Percentiles rank a stretch among this genome's conserved stretches.
Evolutionary conservation across 352 stramenopile genomes (phyloP).

Genomic region (Globisporangium mamillatum): DNA sequence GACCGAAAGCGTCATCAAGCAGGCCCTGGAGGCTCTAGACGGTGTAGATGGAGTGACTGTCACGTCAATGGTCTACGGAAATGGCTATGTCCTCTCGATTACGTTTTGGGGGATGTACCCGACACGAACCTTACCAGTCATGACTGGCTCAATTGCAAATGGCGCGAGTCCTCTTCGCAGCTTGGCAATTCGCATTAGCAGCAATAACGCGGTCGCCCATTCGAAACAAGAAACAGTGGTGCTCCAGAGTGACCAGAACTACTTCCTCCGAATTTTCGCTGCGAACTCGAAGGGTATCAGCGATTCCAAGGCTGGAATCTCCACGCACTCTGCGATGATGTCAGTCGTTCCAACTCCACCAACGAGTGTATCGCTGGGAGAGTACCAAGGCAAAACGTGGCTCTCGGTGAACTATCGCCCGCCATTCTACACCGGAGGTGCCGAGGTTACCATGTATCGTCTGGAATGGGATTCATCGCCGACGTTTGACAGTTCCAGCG

Average conservation of each 20-base stretch:
- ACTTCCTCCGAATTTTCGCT: slow-evolving; percentile 60
- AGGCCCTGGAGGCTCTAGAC: slow-evolving; percentile 38
- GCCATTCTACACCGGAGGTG: slow-evolving; percentile 86
- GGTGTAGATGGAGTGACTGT: slow-evolving; percentile 57
- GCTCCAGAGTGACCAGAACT: slow-evolving; percentile 46
- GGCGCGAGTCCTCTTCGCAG: slow-evolving; percentile 24
- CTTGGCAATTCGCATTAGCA: slow-evolving; percentile 37
- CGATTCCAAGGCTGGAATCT: slow-evolving; percentile 28
- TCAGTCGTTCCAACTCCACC: slow-evolving; percentile 74
- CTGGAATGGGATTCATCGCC: slow-evolving; percentile 90
- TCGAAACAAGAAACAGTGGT: slow-evolving; percentile 56
- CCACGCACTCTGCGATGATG: slow-evolving; percentile 37
- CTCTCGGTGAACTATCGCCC: slow-evolving; percentile 81
- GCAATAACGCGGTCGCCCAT: slow-evolving; percentile 47
- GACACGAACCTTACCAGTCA: slow-evolving; percentile 44
- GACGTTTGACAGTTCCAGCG: slow-evolving; percentile 78
- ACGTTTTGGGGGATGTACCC: slow-evolving; percentile 85
- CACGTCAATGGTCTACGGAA: slow-evolving; percentile 28
- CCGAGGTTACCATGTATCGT: slow-evolving; percentile 88
- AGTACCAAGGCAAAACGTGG: slow-evolving; percentile 71
- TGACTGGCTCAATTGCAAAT: slow-evolving; percentile 25
- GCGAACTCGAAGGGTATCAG: slow-evolving; percentile 61
- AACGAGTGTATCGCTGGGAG: slow-evolving; percentile 71
- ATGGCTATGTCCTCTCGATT: slow-evolving; percentile 79
- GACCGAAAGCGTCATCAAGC: slow-evolving; percentile 30